Evolutionary conservation across 176 grass and related monocot genomes (phyloP), one percentile per base, ranked within the genome.

Genomic region (Eremochloa ophiuroides): DNA sequence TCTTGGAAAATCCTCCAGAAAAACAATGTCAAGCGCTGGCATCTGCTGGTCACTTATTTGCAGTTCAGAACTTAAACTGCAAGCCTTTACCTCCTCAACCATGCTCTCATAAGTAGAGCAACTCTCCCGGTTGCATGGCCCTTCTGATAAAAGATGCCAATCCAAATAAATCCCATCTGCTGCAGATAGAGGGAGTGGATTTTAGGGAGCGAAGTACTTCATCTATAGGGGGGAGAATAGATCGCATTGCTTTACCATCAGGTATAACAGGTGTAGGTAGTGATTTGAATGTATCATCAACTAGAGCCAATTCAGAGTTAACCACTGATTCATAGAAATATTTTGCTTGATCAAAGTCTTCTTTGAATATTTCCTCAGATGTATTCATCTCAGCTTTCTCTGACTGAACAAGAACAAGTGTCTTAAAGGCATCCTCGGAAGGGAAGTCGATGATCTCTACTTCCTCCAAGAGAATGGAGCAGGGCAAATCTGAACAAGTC

Each of bases 91-190:
- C 76, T 93, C 88, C 74, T 93, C 83, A 37, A 95, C 69, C 81
- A 88, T 87, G 76, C 71, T 80, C 44, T 66, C 84, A 82, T 79
- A 89, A 55, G 68, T 78, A 87, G 79, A 89, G 72, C 90, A 98
- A 85, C 89, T 85, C 51, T 89, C 90, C 84, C 48, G 60, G 66
- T 88, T 91, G 85, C 92, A 98, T 48, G 79, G 59, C 43, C 81
- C 90, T 84, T 93, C 86, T 77, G 87, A 80, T 74, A 89, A 72
- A 78, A 89, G 84, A 89, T 98, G 96, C 93, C 96, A 95, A 84
- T 98, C 96, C 77, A 98, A 89, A 86, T 91, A 98, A 82, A 98
- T 98, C 73, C 40, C 84, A 81, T 98, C 96, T 56, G 81, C 85
- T 70, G 90, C 82, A 29, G 96, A 93, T 58, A 82, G 74, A 82